phyloP scores from a whole-genome alignment of 1,284 basidiomycete genomes.

The Melanopsichium pennsylvanicum region DNA sequence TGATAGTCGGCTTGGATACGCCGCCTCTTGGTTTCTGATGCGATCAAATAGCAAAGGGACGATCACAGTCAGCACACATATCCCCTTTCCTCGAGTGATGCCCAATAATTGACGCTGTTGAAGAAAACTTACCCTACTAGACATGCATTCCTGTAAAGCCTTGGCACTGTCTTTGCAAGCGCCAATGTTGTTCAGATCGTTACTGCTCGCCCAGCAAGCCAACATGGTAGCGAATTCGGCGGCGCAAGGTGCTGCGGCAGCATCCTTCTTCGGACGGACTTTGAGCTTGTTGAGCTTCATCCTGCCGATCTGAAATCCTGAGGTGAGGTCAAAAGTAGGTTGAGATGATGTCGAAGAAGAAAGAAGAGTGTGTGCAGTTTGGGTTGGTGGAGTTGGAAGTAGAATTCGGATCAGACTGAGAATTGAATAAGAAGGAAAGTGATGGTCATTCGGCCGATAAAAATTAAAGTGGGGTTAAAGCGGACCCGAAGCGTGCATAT shows the following conservation, averaged over 20 bases:
- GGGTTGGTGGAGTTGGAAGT: too few relatives aligned
- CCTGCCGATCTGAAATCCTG: background rate
- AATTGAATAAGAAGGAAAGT: too few relatives aligned
- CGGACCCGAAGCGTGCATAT: slow-evolving; percentile 23
- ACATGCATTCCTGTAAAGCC: slow-evolving; percentile 83
- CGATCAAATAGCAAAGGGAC: background rate
- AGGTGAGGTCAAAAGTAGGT: background rate
- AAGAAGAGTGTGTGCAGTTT: slow-evolving; percentile 1
- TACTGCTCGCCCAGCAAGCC: slow-evolving; percentile 86
- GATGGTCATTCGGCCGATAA: slow-evolving; percentile 20
- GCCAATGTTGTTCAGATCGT: slow-evolving; percentile 73
- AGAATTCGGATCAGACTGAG: too few relatives aligned
- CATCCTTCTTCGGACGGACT: slow-evolving; percentile 74
- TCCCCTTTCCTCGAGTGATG: background rate
- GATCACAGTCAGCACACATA: background rate
- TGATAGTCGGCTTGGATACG: slow-evolving; percentile 61
- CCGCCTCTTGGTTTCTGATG: slow-evolving; percentile 37
- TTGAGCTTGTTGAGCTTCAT: slow-evolving; percentile 64
- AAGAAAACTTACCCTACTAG: slow-evolving; percentile 74
- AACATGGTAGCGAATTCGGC: slow-evolving; percentile 82
- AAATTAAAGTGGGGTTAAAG: background rate
- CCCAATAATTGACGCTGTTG: too few relatives aligned
- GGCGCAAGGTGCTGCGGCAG: slow-evolving; percentile 74
- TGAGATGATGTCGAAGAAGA: slow-evolving; percentile 11
- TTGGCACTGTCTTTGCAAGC: slow-evolving; percentile 76